Base-by-base conservation (phyloP, 2,329 filamentous ascomycete genomes). In the Aspergillus sp. region DNA sequence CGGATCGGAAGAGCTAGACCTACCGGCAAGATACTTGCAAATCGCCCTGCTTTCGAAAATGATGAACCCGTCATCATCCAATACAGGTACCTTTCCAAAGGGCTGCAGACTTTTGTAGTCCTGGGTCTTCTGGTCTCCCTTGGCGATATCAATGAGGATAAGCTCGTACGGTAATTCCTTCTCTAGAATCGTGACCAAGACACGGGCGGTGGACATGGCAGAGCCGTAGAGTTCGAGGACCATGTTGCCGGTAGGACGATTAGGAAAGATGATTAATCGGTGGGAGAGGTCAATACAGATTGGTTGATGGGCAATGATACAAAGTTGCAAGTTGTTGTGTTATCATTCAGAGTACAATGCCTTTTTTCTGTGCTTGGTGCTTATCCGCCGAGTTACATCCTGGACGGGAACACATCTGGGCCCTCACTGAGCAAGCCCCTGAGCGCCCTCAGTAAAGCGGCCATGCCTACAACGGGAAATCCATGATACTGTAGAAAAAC, bases 221-320 rank as follows among this genome's bases (percentile, higher is more conserved):
- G 42, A 44, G 42, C 42, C 42, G 14, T 44, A 44, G 16, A 44
- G 42, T 44, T 44, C 23, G 42, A 44, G 42, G 20, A 44, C 42
- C 17, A 44, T 44, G 6, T 44, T 44, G 20, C 42, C 20, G 42
- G 42, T 44, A 29, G 7, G 25, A 29, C 25, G 25, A 10, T 29
- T 29, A 29, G 25, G 9, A 11, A 29, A 11, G 25, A 29, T 29
- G 25, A 11, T 29, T 2, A 29, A 29, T 29, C 2, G 25, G 25
- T 29, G 25, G 7, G 9, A 29, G 25, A 25, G 23, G 10, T 25
- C 23, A 25, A 25, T 25, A 25, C 23, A 25, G 23, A 25, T 25
- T 25, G 25, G 25, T 29, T 29, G 25, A 29, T 29, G 25, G 25
- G 25, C 25, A 29, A 29, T 29, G 25, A 29, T 29, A 29, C 25